A percentile compares a stretch with the other conserved stretches of the same genome.
Evolutionary conservation across 2,329 filamentous ascomycete genomes (phyloP).

Genomic region (Phaeomoniella chlamydospora): DNA sequence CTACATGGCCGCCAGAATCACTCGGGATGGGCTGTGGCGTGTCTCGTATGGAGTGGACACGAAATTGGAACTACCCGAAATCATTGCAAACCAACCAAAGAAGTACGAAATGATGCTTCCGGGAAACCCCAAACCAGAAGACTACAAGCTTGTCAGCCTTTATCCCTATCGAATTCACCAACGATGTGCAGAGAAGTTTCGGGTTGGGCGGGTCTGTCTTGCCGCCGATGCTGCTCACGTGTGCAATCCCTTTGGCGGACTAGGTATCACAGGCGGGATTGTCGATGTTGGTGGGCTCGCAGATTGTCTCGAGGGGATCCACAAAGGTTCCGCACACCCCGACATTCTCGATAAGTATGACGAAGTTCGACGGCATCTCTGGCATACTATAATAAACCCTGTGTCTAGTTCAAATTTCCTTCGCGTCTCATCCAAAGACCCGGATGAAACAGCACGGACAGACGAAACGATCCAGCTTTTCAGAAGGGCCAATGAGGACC

Average conservation of each 20-base stretch:
- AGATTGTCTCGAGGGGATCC: conserved; percentile 38
- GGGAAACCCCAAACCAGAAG: conserved; percentile 40
- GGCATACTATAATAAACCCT: conserved; percentile 21
- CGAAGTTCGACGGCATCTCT: conserved; percentile 24
- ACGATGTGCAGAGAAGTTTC: conserved; percentile 40
- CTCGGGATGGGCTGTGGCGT: conserved; percentile 44
- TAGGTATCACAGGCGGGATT: conserved; percentile 50
- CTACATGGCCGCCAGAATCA: conserved; percentile 48
- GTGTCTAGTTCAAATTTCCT: conserved; percentile 26
- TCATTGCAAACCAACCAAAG: conserved; percentile 35
- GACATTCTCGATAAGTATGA: conserved; percentile 28
- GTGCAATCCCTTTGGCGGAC: conserved; percentile 43
- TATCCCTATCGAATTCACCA: conserved; percentile 50
- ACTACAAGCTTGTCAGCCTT: conserved; percentile 43
- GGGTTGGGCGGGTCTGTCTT: conserved; percentile 41
- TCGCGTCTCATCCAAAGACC: conserved; percentile 18
- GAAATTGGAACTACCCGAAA: conserved; percentile 38
- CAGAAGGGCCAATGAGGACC: conserved; percentile 16
- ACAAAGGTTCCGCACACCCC: conserved; percentile 22
- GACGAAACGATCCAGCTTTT: conserved; percentile 21
- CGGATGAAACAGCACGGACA: conserved; percentile 18
- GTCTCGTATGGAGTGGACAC: conserved; percentile 48
- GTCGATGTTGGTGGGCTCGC: conserved; percentile 48
- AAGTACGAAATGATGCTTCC: conserved; percentile 46
- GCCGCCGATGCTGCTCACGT: conserved; percentile 48